Percentiles rank a stretch among this genome's conserved stretches.
Evolutionary conservation across 2,329 filamentous ascomycete genomes (phyloP).

Genomic region (Colletotrichum ledebouriae): DNA sequence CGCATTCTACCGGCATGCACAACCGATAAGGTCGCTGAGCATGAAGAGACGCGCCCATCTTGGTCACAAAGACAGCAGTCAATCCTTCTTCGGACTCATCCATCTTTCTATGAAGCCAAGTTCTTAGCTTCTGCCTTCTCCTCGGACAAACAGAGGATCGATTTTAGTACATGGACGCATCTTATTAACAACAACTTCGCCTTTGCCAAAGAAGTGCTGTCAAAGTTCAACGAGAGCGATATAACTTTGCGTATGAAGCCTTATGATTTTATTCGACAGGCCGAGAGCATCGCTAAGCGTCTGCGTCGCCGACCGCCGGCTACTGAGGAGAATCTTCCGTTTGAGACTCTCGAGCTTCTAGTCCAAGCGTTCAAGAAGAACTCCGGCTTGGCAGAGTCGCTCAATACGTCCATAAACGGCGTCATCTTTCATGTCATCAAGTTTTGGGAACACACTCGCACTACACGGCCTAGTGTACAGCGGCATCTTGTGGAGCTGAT

Average conservation of each 20-base stretch:
- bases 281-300: conserved; percentile 7
- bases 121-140: conserved; percentile 10
- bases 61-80: no score
- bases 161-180: conserved; percentile 2
- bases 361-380: conserved; percentile 3
- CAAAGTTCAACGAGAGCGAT: not conserved
- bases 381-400: not conserved
- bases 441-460: conserved; percentile 23
- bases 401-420: not conserved
- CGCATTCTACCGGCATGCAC: no score
- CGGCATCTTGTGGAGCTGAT: conserved; percentile 10
- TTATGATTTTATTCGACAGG: conserved; percentile 8
- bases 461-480: not conserved
- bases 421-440: conserved; percentile 21
- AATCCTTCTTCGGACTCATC: no score
- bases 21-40: no score
- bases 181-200: conserved; percentile 16
- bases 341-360: conserved; percentile 20
- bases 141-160: not conserved
- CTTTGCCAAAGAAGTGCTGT: conserved; percentile 17
- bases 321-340: not conserved
- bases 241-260: conserved; percentile 1
- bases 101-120: conserved; percentile 4
- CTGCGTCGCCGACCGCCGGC: conserved; percentile 1
- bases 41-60: no score